Conservation (phyloP, 208 protist species). For the Blastocrithidia nonstop region DNA sequence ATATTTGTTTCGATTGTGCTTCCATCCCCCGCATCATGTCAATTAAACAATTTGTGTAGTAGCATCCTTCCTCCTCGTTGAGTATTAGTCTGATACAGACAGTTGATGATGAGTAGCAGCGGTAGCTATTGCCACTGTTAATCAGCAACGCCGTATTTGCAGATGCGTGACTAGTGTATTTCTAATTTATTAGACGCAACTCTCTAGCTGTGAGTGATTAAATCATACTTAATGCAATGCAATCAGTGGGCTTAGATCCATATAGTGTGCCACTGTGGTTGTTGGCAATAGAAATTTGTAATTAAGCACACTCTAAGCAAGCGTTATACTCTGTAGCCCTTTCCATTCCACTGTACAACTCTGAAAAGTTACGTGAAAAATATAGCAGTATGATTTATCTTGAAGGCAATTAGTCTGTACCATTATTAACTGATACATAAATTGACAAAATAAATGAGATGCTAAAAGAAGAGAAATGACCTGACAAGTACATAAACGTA, state of each 20-base stretch:
- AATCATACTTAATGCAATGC: constrained; percentile 39
- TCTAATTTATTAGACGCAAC: constrained; percentile 32
- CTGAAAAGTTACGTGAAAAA: constrained; percentile 15
- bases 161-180: constrained; percentile 71
- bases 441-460: constrained; percentile 9
- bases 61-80: constrained; percentile 33
- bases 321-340: constrained; percentile 59
- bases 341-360: constrained; percentile 42
- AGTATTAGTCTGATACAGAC: constrained; percentile 23
- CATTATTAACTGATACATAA: too few species aligned
- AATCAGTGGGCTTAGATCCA: constrained; percentile 58
- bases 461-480: constrained; percentile 25
- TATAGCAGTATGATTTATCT: constrained; percentile 22
- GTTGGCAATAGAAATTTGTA: constrained; percentile 15
- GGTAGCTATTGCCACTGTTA: constrained; percentile 22
- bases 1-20: too few species aligned
- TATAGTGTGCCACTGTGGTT: constrained; percentile 58
- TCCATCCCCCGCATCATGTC: not conserved
- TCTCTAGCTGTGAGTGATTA: constrained; percentile 31
- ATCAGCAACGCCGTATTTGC: constrained; percentile 54
- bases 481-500: constrained; percentile 42
- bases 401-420: too few species aligned
- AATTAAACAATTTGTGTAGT: constrained; percentile 9
- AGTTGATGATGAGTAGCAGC: constrained; percentile 31
- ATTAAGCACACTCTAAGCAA: constrained; percentile 15